phyloP scores from a whole-genome alignment of 768 basidiomycete species.

The Filobasidium floriforme region DNA sequence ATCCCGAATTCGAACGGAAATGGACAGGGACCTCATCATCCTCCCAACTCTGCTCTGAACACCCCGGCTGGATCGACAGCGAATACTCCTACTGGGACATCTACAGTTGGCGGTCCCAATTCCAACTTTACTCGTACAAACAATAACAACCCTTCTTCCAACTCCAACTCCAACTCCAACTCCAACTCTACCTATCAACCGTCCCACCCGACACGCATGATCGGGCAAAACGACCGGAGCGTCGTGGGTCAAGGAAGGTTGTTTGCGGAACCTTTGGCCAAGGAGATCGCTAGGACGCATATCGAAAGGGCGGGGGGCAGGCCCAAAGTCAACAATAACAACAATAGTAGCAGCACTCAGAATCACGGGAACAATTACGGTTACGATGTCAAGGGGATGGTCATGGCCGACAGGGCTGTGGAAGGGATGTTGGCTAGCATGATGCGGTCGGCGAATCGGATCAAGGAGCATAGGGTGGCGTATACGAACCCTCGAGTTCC shows the following conservation, averaged over 20 bases:
- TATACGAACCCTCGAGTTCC: constrained; percentile 8
- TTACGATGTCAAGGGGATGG: neutral
- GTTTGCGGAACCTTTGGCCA: neutral
- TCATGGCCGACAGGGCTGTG: neutral
- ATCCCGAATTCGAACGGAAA: neutral
- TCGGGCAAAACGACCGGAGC: neutral
- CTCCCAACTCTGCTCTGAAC: neutral
- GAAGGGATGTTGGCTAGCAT: neutral
- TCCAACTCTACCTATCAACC: neutral
- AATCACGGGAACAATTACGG: too few species aligned
- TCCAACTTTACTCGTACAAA: neutral
- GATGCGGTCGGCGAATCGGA: neutral
- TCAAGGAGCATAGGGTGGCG: constrained; percentile 8
- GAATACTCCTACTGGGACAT: neutral
- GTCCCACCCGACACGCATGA: neutral
- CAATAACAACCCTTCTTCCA: neutral
- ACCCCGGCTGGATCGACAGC: neutral
- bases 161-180: neutral
- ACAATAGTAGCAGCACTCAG: too few species aligned
- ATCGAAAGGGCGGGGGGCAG: neutral
- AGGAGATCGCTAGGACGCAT: neutral
- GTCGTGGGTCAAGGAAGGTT: neutral
- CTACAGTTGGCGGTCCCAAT: neutral
- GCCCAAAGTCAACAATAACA: neutral
- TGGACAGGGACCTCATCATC: neutral